These are phyloP conservation scores for Xylaria sp. DNA, from an alignment of 2,329 filamentous ascomycete genomes.

Conservation along the genomic window DNA sequence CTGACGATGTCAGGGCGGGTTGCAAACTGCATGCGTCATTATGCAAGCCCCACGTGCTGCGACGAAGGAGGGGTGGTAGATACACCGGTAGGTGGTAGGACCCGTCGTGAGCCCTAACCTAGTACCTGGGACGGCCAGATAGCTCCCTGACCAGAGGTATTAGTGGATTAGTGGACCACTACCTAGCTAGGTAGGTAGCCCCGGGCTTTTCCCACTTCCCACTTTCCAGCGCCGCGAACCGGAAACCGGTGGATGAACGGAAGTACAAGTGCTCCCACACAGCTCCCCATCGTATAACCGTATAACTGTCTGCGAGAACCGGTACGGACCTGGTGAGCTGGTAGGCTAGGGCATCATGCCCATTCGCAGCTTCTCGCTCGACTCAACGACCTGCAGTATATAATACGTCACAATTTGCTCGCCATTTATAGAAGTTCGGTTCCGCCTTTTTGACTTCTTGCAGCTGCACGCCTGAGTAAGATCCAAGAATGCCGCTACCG, in stretches of 20 bases:
- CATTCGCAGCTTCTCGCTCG: background rate
- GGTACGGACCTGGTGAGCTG: background rate
- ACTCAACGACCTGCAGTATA: slow-evolving; percentile 7
- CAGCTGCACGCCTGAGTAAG: slow-evolving; percentile 42
- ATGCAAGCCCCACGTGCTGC: slow-evolving; percentile 37
- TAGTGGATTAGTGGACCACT: background rate
- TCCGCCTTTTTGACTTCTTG: slow-evolving; percentile 21
- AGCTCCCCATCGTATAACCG: no score
- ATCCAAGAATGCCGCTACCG: slow-evolving; percentile 23
- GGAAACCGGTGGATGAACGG: background rate
- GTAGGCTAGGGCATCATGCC: background rate
- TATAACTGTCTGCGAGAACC: background rate
- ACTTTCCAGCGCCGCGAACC: background rate
- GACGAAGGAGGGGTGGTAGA: background rate
- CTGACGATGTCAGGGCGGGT: slow-evolving; percentile 25
- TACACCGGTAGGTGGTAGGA: background rate
- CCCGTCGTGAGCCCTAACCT: background rate
- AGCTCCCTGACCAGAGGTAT: slow-evolving; percentile 1
- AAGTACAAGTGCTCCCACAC: background rate
- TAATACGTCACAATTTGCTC: slow-evolving; percentile 16
- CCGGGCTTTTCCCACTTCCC: no score
- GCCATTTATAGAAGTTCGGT: background rate
- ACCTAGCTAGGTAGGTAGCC: background rate
- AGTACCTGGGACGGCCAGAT: slow-evolving; percentile 4
- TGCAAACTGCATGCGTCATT: slow-evolving; percentile 31